Conservation (phyloP, 129 eudicot genomes). For the Gnaphalium uliginosum region DNA sequence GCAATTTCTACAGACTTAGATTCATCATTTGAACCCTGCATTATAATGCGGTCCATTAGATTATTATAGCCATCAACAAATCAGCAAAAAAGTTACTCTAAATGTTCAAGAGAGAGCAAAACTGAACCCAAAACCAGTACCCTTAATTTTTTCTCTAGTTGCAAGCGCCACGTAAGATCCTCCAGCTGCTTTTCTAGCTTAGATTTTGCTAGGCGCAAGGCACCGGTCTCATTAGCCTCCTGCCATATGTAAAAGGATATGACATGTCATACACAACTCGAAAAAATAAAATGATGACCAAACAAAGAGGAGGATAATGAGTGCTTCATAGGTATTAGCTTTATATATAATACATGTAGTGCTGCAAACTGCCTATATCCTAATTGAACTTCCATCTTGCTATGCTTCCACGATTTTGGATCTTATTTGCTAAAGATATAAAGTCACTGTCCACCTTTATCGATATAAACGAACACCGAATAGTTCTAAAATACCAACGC, state of each 20-base stretch:
- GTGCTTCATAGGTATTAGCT: background rate
- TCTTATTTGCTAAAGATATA: background rate
- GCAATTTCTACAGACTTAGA: slow-evolving; percentile 69
- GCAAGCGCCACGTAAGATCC: slow-evolving; percentile 98
- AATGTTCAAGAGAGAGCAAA: slow-evolving; percentile 10
- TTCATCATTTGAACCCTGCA: slow-evolving; percentile 88
- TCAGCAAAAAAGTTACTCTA: background rate
- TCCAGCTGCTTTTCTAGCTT: slow-evolving; percentile 98
- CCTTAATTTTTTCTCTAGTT: slow-evolving; percentile 87
- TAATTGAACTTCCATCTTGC: background rate
- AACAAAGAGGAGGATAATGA: background rate
- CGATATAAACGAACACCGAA: background rate
- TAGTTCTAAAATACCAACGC: background rate
- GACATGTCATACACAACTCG: slow-evolving; percentile 10
- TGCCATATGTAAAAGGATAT: slow-evolving; percentile 31
- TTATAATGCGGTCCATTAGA: slow-evolving; percentile 6
- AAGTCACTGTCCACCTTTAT: background rate
- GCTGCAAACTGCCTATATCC: background rate
- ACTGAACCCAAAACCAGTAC: slow-evolving; percentile 41
- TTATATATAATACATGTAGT: background rate
- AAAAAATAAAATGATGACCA: background rate
- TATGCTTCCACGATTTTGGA: background rate
- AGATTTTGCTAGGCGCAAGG: slow-evolving; percentile 87
- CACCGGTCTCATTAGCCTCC: slow-evolving; percentile 99
- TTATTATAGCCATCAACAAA: background rate